These are phyloP conservation scores for Apiotrichum mycotoxinovorans DNA, from an alignment of 1,284 basidiomycete species.

Conservation along the genomic window DNA sequence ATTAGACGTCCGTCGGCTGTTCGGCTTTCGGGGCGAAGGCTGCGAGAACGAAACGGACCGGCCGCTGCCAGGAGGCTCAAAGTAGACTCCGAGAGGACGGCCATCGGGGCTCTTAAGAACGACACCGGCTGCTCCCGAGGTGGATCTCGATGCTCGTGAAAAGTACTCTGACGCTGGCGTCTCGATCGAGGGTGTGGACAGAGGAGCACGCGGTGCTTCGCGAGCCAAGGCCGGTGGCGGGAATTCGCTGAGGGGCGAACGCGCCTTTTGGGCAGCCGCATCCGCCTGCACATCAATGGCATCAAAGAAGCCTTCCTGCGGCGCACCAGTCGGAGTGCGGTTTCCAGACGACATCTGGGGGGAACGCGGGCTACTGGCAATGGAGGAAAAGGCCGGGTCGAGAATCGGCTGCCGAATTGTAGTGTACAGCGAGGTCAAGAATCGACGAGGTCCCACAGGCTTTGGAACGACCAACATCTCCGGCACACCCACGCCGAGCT, in stretches of 20 bases:
- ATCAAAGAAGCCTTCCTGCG: slow-evolving; percentile 39
- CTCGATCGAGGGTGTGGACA: neutral
- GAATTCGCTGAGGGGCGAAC: slow-evolving; percentile 37
- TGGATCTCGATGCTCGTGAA: slow-evolving; percentile 65
- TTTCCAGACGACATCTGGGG: slow-evolving; percentile 51
- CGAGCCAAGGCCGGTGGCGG: slow-evolving; percentile 22
- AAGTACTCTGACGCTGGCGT: slow-evolving; percentile 86
- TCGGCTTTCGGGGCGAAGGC: slow-evolving; percentile 12
- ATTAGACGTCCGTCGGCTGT: slow-evolving; percentile 24
- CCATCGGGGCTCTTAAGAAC: slow-evolving; percentile 91
- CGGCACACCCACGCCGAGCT: slow-evolving; percentile 52
- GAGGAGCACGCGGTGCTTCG: slow-evolving; percentile 19
- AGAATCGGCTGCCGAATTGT: slow-evolving; percentile 76
- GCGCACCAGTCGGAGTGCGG: slow-evolving; percentile 26
- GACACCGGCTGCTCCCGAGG: slow-evolving; percentile 77
- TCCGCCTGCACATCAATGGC: slow-evolving; percentile 18
- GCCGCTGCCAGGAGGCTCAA: slow-evolving; percentile 63
- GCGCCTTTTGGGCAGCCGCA: slow-evolving; percentile 18
- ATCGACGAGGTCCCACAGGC: slow-evolving; percentile 84
- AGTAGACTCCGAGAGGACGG: slow-evolving; percentile 88
- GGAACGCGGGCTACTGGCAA: slow-evolving; percentile 81
- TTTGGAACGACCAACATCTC: slow-evolving; percentile 94
- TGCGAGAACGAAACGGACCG: slow-evolving; percentile 2
- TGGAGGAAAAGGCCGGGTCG: slow-evolving; percentile 85
- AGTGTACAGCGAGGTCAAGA: slow-evolving; percentile 83